Percentiles rank a stretch among this genome's conserved stretches.
These are phyloP conservation scores for Buxus sempervirens DNA, from an alignment of 164 flowering plant species.

Conservation along the genomic window DNA sequence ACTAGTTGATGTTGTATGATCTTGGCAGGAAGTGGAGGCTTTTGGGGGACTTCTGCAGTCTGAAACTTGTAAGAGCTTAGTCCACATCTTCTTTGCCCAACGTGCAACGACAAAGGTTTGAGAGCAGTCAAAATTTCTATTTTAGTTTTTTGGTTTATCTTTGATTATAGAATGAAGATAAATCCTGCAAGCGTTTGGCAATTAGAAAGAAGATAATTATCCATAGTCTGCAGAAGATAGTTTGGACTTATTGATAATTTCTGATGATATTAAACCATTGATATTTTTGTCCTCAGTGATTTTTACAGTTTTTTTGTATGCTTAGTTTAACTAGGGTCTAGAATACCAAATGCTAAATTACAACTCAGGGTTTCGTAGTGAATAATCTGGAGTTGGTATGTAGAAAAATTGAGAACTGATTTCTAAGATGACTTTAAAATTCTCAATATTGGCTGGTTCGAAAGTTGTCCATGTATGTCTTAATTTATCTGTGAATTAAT, in stretches of 20 bases:
- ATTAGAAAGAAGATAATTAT: background rate
- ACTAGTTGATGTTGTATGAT: conserved; percentile 6
- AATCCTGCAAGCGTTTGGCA: background rate
- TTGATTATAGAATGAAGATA: background rate
- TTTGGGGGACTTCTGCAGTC: conserved; percentile 26
- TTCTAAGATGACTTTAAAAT: background rate
- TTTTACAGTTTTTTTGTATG: background rate
- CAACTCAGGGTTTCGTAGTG: background rate
- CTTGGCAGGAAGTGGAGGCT: conserved; percentile 35
- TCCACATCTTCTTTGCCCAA: conserved; percentile 47
- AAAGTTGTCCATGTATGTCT: too few relatives aligned
- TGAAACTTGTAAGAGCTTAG: conserved; percentile 25
- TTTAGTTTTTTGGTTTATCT: background rate
- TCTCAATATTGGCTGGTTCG: background rate
- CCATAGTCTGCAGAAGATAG: background rate
- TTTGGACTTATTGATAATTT: background rate
- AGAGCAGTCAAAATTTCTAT: background rate
- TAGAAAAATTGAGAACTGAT: background rate
- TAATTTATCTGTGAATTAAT: too few relatives aligned
- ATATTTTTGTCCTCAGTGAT: background rate
- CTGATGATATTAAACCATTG: background rate
- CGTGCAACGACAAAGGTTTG: conserved; percentile 77
- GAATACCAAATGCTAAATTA: background rate
- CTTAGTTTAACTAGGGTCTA: background rate
- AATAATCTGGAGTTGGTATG: background rate